Evolutionary conservation across 2,329 filamentous ascomycete species (phyloP), one percentile per base, ranked within the genome.

Genomic region (Fusarium hostae): DNA sequence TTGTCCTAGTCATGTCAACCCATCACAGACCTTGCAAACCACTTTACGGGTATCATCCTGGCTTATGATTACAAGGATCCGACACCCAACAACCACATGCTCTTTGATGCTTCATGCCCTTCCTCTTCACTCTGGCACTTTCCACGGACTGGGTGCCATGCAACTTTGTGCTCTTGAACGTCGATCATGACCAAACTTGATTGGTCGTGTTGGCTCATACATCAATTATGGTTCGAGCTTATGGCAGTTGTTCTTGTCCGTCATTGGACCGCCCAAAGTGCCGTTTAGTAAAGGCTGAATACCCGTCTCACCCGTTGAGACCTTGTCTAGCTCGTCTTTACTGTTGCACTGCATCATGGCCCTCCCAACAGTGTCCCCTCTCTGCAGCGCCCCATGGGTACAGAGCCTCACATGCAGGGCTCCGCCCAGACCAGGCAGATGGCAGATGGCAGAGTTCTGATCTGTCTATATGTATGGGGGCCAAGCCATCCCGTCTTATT

Each of bases 381-480:
- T 57, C 57, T 63, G 40, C 54, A 70, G 65, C 48, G 70, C 62
- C 70, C 66, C 66, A 66, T 66, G 56, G 48, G 56, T 70, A 69
- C 63, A 76, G 75, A 76, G 73, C 74, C 74, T 74, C 74, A 74
- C 72, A 69, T 76, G 72, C 72, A 70, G 62, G 70, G 59, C 63
- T 68, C 56, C 62, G 48, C 63, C 52, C 62, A 59, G 62, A 58
- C 60, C 58, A 57, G 44, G 40, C 59, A 65, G 71, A 57, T 48
- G 52, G 54, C 59, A 71, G 45, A 48, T 63, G 54, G 47, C 11
- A 73, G 65, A 59, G 51, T 30, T 40, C 48, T 67, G 58, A 44
- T 41, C 63, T 30, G 50, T 52, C 54, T 75, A 77, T 77, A 76
- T 77, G 72, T 77, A 76, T 52, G 70, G 64, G 73, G 70, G 66